Evolutionary conservation across 805 yeast species (phyloP), one percentile per base, ranked within the genome.

Genomic region (Saccharomycopsis malanga): DNA sequence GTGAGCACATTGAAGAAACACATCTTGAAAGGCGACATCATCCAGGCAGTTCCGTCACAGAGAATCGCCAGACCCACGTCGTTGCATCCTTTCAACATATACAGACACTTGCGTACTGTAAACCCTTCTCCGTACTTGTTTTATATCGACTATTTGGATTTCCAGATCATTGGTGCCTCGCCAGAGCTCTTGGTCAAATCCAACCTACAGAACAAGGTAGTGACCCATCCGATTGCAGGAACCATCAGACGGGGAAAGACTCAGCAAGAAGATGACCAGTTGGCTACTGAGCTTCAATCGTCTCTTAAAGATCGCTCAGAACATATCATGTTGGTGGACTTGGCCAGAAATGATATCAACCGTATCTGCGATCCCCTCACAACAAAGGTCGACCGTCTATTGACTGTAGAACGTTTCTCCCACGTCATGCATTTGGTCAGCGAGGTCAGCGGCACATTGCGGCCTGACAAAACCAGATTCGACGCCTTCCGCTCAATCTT

Each of bases 201-300:
- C 4, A 96, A 88, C 56, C 52, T 56, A 21, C 71, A 81, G 30
- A 79, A 83, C 53, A 79, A 85, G 57, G 77, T 93, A 17, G 73
- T 91, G 44, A 93, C 97, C 2, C 98, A 93, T 64, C 99, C 98
- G 18, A 93, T 93, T 61, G 99, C 99, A 1, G 99, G 99, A 44
- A 93, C 98, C 2, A 83, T 93, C 49, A 77, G 71, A 56, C 79
- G 99, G 60, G 99, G 99, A 42, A 75, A 77, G 57, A 87, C 98
- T 7, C 70, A 81, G 21, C 95, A 87, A 58, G 98, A 93, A 64
- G 99, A 93, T 59, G 96, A 89, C 61, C 68, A 67, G 52, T 72
- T 88, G 45, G 97, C 98, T 2, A 71, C 71, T 14, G 76, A 78
- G 47, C 74, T 93, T 55, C 72, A 85, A 58, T 66, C 81, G 7